A percentile compares a stretch with the other conserved stretches of the same genome.
Evolutionary conservation across 352 stramenopile species (phyloP).

Genomic region (Globisporangium acanthophoron): DNA sequence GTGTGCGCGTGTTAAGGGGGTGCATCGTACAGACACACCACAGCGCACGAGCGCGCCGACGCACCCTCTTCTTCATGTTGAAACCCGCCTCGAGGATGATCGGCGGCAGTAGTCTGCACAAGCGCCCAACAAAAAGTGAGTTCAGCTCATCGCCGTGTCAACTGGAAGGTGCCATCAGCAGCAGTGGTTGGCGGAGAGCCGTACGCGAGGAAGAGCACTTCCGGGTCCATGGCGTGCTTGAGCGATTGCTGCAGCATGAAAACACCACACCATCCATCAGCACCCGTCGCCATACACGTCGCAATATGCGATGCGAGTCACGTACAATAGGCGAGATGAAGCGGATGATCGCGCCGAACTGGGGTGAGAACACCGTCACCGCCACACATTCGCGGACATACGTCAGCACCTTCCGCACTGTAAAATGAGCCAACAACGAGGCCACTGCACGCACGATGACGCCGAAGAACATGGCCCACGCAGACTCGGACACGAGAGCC

Average conservation of each 20-base stretch:
- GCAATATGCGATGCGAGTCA: not conserved
- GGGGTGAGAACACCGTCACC: not conserved
- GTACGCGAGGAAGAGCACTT: slow-evolving; percentile 82
- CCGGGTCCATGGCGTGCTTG: slow-evolving; percentile 75
- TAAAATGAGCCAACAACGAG: too few relatives aligned
- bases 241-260: slow-evolving; percentile 47
- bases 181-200: slow-evolving; percentile 5
- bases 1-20: not conserved
- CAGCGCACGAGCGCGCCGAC: slow-evolving; percentile 9
- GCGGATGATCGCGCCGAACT: slow-evolving; percentile 75
- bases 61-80: slow-evolving; percentile 84
- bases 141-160: not conserved
- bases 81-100: slow-evolving; percentile 86
- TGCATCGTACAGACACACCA: too few relatives aligned
- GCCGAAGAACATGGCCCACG: slow-evolving; percentile 78
- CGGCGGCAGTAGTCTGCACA: slow-evolving; percentile 48
- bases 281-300: not conserved
- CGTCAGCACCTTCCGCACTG: not conserved
- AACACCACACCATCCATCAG: not conserved
- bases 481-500: slow-evolving; percentile 76
- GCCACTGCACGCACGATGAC: slow-evolving; percentile 46
- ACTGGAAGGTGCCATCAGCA: not conserved
- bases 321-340: slow-evolving; percentile 74
- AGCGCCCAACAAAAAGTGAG: not conserved
- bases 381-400: not conserved